Conservation (phyloP, 2,329 filamentous ascomycete species). For the Mycosphaerella sp. region DNA sequence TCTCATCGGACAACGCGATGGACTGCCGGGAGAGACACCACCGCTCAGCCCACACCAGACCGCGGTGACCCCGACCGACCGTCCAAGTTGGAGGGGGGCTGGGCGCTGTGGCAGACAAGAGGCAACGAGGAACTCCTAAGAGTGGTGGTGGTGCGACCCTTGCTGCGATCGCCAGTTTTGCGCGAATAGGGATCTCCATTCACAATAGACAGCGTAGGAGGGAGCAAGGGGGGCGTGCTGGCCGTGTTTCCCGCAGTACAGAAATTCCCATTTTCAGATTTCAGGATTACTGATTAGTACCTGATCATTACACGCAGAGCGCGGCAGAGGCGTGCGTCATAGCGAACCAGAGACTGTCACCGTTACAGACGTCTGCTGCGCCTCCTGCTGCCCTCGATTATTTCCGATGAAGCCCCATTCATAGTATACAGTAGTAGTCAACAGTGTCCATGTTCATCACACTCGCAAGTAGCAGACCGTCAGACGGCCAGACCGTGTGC, state of each 20-base stretch:
- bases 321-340: background rate
- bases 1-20: background rate
- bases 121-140: background rate
- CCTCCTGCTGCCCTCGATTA: too few relatives aligned
- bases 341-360: background rate
- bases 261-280: too few relatives aligned
- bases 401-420: too few relatives aligned
- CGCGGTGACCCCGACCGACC: too few relatives aligned
- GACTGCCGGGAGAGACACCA: background rate
- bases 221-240: background rate
- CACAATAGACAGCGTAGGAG: background rate
- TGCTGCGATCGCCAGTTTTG: background rate
- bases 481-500: background rate
- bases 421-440: too few relatives aligned
- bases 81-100: too few relatives aligned
- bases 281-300: background rate
- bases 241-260: constrained; percentile 1
- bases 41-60: too few relatives aligned
- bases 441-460: too few relatives aligned
- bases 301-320: background rate
- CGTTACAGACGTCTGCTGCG: too few relatives aligned
- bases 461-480: too few relatives aligned
- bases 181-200: constrained; percentile 7
- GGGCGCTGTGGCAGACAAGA: background rate
- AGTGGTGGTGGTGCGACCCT: too few relatives aligned